These are phyloP conservation scores for Penicillium glabrum DNA, from an alignment of 2,329 filamentous ascomycete genomes.

Conservation along the genomic window DNA sequence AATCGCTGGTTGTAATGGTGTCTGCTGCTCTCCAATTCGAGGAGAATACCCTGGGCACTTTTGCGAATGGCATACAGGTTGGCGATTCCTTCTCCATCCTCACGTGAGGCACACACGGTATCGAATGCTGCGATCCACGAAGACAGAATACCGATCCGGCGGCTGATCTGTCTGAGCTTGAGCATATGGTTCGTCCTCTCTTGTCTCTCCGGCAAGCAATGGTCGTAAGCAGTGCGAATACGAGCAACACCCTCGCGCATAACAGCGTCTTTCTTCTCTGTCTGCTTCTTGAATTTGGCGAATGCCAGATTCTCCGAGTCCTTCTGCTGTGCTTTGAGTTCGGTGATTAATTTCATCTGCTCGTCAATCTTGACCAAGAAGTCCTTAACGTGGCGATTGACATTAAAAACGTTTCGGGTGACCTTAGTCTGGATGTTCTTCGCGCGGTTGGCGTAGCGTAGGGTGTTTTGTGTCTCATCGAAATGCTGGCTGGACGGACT, in stretches of 20 bases:
- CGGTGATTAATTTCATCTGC: conserved; percentile 94
- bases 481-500: conserved; percentile 96
- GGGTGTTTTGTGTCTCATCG: conserved; percentile 96
- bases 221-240: conserved; percentile 79
- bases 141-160: conserved; percentile 80
- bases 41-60: conserved; percentile 81
- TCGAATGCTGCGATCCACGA: conserved; percentile 95
- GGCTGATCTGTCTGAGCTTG: conserved; percentile 77
- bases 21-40: conserved; percentile 85
- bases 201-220: conserved; percentile 72
- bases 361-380: conserved; percentile 99
- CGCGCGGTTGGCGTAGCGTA: conserved; percentile 94
- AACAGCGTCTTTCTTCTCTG: conserved; percentile 75
- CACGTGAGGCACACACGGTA: conserved; percentile 69
- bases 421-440: conserved; percentile 99
- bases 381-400: conserved; percentile 98
- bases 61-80: conserved; percentile 76
- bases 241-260: conserved; percentile 76
- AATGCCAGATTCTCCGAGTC: conserved; percentile 81
- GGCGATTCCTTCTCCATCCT: conserved; percentile 64
- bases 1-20: conserved; percentile 87
- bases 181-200: conserved; percentile 79
- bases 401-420: conserved; percentile 98
- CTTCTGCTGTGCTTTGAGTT: conserved; percentile 89
- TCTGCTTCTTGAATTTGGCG: conserved; percentile 86